Conservation (phyloP, 2,329 filamentous ascomycete genomes). For the Phaeosphaeriaceae sp. region DNA sequence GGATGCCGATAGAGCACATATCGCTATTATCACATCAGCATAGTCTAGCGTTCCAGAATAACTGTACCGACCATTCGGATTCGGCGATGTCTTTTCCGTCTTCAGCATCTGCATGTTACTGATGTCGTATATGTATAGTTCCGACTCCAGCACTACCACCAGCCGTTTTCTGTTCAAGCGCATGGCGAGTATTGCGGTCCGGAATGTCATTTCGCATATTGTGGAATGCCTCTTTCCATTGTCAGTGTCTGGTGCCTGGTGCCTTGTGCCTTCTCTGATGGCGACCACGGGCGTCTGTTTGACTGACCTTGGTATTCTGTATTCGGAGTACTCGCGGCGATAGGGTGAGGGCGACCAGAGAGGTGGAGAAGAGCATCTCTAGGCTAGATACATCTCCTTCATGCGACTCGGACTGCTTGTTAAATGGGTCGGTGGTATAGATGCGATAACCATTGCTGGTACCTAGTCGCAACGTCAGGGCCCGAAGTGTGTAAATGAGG, state of each 20-base stretch:
- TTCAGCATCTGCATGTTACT: constrained; percentile 96
- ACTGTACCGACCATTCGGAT: constrained; percentile 68
- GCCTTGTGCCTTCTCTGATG: too few relatives aligned
- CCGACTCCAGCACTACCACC: constrained; percentile 90
- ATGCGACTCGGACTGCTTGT: constrained; percentile 91
- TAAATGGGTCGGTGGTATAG: constrained; percentile 95
- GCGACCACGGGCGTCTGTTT: neutral
- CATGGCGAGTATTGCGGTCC: constrained; percentile 92
- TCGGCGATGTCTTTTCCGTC: constrained; percentile 92
- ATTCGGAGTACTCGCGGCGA: constrained; percentile 93
- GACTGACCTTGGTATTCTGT: constrained; percentile 89
- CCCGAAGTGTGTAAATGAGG: too few relatives aligned
- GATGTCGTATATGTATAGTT: constrained; percentile 98
- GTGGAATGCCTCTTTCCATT: constrained; percentile 69
- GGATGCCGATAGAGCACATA: constrained; percentile 90
- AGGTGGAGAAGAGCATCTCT: constrained; percentile 99
- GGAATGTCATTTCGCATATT: constrained; percentile 98
- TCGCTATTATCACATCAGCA: constrained; percentile 60
- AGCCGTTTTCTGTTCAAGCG: constrained; percentile 93
- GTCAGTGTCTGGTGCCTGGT: constrained; percentile 17
- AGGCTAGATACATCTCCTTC: constrained; percentile 95
- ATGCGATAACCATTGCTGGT: constrained; percentile 95
- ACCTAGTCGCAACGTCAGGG: constrained; percentile 57
- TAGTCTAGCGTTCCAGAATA: constrained; percentile 1
- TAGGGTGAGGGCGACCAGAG: constrained; percentile 88